Base-by-base conservation (phyloP, 1,139 yeast genomes). In the Kluyveromyces marxianus region DNA sequence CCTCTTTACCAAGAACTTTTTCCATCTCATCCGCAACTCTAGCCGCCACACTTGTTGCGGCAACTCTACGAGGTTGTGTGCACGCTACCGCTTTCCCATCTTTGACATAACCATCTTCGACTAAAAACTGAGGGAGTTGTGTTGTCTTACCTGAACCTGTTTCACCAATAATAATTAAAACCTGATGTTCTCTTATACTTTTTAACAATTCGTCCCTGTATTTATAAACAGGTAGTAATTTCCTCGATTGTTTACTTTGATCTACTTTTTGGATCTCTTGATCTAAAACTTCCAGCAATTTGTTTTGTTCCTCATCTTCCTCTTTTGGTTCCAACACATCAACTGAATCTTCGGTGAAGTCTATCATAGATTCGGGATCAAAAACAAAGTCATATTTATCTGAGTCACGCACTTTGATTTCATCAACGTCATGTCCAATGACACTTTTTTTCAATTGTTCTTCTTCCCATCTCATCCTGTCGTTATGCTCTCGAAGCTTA, bases 101-200 rank as follows among this genome's bases (percentile, higher is more conserved):
- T 28, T 67, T 57, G 1, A 89, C 72, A 55, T 79, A 86, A 0
- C 96, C 96, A 21, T 83, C 88, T 59, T 89, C 96, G 50, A 80
- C 76, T 10, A 92, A 69, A 60, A 83, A 84, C 65, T 92, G 98
- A 0, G 97, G 89, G 31, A 92, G 69, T 65, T 92, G 98, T 0
- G 98, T 92, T 1, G 97, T 89, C 63, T 92, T 92, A 56, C 98
- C 98, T 0, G 96, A 86, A 39, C 98, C 98, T 0, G 98, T 92
- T 61, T 92, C 98, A 50, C 98, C 98, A 37, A 92, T 96, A 28
- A 92, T 83, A 37, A 92, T 84, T 36, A 89, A 62, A 21, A 89
- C 83, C 60, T 89, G 96, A 55, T 85, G 76, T 50, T 70, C 73
- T 46, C 66, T 60, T 3, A 92, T 75, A 0, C 82, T 74, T 3